Conservation (phyloP, 768 basidiomycete species). For the Pleurotus djamor region DNA sequence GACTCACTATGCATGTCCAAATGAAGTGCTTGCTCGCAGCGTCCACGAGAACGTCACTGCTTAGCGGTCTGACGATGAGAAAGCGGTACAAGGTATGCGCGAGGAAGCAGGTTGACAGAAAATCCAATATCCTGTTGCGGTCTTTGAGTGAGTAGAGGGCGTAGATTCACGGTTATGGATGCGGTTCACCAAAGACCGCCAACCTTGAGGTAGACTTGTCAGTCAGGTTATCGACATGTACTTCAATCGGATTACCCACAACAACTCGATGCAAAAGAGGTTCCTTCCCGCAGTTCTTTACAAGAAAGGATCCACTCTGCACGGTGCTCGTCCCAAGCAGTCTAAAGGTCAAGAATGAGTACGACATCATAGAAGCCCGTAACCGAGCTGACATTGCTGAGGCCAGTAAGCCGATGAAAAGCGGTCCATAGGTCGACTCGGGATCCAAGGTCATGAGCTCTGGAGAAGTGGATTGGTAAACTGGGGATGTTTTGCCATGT, state of each 20-base stretch:
- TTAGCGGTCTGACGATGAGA: not conserved
- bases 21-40: not conserved
- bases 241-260: constrained; percentile 14
- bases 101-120: constrained; percentile 1
- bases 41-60: too few relatives aligned
- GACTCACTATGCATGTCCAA: not conserved
- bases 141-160: not conserved
- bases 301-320: not conserved
- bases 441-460: not conserved
- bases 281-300: constrained; percentile 26
- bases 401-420: not conserved
- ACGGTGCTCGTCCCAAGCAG: constrained; percentile 1
- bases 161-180: not conserved
- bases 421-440: not conserved
- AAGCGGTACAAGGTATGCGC: constrained; percentile 1
- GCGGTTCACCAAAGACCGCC: not conserved
- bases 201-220: not conserved
- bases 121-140: not conserved
- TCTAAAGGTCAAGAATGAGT: not conserved
- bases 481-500: too few relatives aligned
- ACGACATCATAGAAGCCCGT: not conserved
- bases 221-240: too few relatives aligned
- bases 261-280: constrained; percentile 29
- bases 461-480: too few relatives aligned
- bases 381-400: not conserved